Conservation (phyloP, 2,329 filamentous ascomycete genomes). For the Pseudogymnoascus verrucosus region DNA sequence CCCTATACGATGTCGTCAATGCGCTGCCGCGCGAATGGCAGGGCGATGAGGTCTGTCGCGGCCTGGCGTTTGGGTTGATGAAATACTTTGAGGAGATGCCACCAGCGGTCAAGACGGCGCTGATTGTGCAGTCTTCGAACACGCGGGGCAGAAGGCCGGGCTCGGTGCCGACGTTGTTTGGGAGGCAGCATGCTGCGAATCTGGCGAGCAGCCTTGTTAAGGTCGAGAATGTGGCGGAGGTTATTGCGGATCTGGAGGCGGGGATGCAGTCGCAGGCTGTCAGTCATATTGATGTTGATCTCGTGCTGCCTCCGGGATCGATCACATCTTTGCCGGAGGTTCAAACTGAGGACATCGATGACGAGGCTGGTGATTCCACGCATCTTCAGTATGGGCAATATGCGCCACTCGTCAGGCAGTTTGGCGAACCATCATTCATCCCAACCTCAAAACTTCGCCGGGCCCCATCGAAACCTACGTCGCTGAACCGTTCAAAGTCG, state of each 20-base stretch:
- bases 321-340: slow-evolving; percentile 57
- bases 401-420: slow-evolving; percentile 64
- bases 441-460: slow-evolving; percentile 78
- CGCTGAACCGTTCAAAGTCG: slow-evolving; percentile 66
- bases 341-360: slow-evolving; percentile 51
- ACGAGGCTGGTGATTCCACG: slow-evolving; percentile 57
- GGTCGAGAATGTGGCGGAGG: slow-evolving; percentile 67
- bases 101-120: slow-evolving; percentile 61
- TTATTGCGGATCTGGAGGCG: slow-evolving; percentile 64
- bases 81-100: slow-evolving; percentile 92
- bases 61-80: slow-evolving; percentile 81
- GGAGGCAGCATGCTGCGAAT: slow-evolving; percentile 87
- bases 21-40: slow-evolving; percentile 89
- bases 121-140: slow-evolving; percentile 44
- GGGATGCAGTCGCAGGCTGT: slow-evolving; percentile 75
- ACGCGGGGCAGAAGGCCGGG: slow-evolving; percentile 48
- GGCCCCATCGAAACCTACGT: slow-evolving; percentile 78
- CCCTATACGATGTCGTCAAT: slow-evolving; percentile 83
- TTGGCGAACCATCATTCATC: slow-evolving; percentile 79
- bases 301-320: slow-evolving; percentile 72
- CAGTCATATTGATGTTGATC: slow-evolving; percentile 78
- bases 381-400: slow-evolving; percentile 69
- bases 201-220: slow-evolving; percentile 76
- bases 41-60: slow-evolving; percentile 87
- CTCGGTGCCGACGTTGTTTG: slow-evolving; percentile 60